Conservation (phyloP, 768 basidiomycete species). For the Hysterangium stoloniferum region DNA sequence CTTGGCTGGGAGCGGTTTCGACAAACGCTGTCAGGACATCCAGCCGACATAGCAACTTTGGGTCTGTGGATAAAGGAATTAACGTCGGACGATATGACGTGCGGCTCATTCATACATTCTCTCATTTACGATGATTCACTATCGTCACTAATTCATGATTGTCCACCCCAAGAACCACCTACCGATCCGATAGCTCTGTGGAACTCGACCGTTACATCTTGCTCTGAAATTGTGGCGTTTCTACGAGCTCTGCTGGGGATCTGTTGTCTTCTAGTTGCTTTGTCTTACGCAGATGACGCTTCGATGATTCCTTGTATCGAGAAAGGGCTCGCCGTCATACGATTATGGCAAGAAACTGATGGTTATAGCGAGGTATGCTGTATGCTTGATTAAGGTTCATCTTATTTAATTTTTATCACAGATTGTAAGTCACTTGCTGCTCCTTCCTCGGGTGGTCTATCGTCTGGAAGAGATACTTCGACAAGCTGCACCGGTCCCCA, state of each 20-base stretch:
- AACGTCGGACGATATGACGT: slow-evolving; percentile 8
- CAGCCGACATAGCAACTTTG: slow-evolving; percentile 43
- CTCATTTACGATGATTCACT: neutral
- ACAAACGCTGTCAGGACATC: slow-evolving; percentile 48
- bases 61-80: slow-evolving; percentile 41
- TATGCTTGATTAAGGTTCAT: slow-evolving; percentile 3
- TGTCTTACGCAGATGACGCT: slow-evolving; percentile 75
- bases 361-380: slow-evolving; percentile 63
- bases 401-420: slow-evolving; percentile 17
- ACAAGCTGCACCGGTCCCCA: slow-evolving; percentile 42
- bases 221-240: slow-evolving; percentile 49
- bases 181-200: neutral
- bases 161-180: neutral
- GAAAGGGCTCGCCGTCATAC: slow-evolving; percentile 51
- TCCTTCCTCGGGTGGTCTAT: slow-evolving; percentile 63
- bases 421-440: slow-evolving; percentile 69
- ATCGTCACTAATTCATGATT: neutral
- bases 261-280: slow-evolving; percentile 57
- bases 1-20: slow-evolving; percentile 54
- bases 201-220: neutral
- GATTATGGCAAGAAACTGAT: slow-evolving; percentile 57
- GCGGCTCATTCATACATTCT: slow-evolving; percentile 9
- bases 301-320: slow-evolving; percentile 58
- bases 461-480: slow-evolving; percentile 68
- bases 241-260: slow-evolving; percentile 63